Evolutionary conservation across 768 basidiomycete species (phyloP), one percentile per base, ranked within the genome.

Genomic region (Mycena alexandri): DNA sequence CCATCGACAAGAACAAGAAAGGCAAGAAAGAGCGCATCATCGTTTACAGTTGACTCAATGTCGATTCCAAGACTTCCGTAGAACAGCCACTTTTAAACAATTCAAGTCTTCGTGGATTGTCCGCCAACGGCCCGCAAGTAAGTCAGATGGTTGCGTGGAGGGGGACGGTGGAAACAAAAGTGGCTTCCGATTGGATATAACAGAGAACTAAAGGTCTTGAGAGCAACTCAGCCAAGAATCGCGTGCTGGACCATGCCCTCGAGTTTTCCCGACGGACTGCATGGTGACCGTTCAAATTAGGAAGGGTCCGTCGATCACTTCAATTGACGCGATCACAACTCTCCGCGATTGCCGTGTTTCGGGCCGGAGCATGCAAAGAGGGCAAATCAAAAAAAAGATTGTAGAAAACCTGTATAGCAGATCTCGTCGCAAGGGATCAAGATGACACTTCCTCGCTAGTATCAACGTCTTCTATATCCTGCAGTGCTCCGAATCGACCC

Each of bases 401-500:
- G n/a, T n/a, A n/a, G n/a, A n/a, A n/a, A n/a, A n/a, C n/a, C n/a
- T n/a, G n/a, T n/a, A n/a, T n/a, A n/a, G n/a, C n/a, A n/a, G n/a
- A n/a, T n/a, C n/a, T n/a, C n/a, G n/a, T n/a, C n/a, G n/a, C n/a
- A n/a, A n/a, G n/a, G n/a, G n/a, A n/a, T 61, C 48, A 64, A 21
- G 47, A 57, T 36, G 63, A 57, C 54, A 34, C 34, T 19, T 66
- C 42, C 10, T 64, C 21, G 12, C 54, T 55, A 2, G 44, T 43
- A 54, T 70, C 69, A 38, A 61, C 25, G 51, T 63, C 65, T 55
- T 55, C 53, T 13, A 34, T 36, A 33, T 71, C 67, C 29, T 57
- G 50, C 13, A 70, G 63, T 5, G 71, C 65, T 25, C 69, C 65
- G 36, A 72, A 70, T 25, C 69, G 63, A 12, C 68, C 62, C 12